A percentile compares a stretch with the other conserved stretches of the same genome.
Conservation (phyloP, 2,329 filamentous ascomycete species). For the Epichloe scottii region DNA sequence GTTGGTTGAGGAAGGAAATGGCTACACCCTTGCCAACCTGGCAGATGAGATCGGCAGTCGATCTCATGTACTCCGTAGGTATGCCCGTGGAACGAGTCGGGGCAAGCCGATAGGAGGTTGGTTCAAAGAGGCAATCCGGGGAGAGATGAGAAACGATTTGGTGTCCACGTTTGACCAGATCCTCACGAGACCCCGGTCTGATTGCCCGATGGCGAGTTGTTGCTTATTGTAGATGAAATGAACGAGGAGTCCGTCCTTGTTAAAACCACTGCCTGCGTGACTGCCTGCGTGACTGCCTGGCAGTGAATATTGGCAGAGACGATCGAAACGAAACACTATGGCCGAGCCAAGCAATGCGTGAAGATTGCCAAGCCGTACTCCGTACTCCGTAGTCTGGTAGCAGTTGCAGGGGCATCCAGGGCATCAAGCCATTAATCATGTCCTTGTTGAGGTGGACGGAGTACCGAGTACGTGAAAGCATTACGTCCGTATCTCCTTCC, state of each 20-base stretch:
- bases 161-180: neutral
- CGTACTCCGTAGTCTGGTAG: too few species aligned
- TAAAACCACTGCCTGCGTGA: too few species aligned
- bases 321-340: too few species aligned
- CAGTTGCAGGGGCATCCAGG: neutral
- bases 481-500: slow-evolving; percentile 12
- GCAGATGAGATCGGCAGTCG: neutral
- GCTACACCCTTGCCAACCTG: neutral
- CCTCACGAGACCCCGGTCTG: too few species aligned
- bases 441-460: neutral
- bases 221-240: too few species aligned
- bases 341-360: too few species aligned
- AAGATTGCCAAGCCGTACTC: too few species aligned
- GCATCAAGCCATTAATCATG: neutral
- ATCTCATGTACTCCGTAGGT: neutral
- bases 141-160: neutral
- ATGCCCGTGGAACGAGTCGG: neutral
- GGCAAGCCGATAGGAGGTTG: neutral
- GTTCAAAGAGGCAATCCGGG: neutral
- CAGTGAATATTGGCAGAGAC: too few species aligned
- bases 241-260: too few species aligned
- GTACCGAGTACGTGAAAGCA: slow-evolving; percentile 12
- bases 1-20: neutral
- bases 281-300: too few species aligned
- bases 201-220: too few species aligned